phyloP scores from a whole-genome alignment of 345 rosid genomes.

The Pseudoturritis turrita region DNA sequence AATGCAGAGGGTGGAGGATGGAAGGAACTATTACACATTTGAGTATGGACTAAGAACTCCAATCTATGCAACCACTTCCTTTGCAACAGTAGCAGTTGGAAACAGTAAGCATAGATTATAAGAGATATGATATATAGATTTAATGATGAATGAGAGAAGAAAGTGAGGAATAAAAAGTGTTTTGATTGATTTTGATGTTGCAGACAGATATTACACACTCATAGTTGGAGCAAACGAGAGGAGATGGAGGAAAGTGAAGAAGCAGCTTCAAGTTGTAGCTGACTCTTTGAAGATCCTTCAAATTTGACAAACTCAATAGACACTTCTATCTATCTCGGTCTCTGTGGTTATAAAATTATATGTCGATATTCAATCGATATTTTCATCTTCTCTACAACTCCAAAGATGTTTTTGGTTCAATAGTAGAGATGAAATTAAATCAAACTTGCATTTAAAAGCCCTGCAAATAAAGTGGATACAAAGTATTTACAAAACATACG shows the following conservation, averaged over 20 bases:
- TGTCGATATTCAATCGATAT: background rate
- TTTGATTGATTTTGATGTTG: background rate
- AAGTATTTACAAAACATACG: constrained; percentile 28
- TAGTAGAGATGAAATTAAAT: background rate
- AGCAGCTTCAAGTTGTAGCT: constrained; percentile 67
- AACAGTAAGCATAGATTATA: constrained; percentile 40
- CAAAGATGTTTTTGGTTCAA: background rate
- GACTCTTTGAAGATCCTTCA: constrained; percentile 70
- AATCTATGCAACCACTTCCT: constrained; percentile 57
- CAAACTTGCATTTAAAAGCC: constrained; percentile 6
- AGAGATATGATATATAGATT: background rate
- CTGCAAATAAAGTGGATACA: constrained; percentile 20
- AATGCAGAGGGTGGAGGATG: constrained; percentile 63
- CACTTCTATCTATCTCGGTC: constrained; percentile 10
- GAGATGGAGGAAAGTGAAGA: constrained; percentile 59
- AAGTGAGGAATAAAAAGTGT: background rate
- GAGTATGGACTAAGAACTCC: constrained; percentile 72
- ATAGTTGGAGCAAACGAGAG: constrained; percentile 71
- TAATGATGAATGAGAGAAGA: background rate
- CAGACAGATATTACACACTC: constrained; percentile 75
- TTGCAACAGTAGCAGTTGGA: constrained; percentile 72
- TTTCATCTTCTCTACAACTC: background rate
- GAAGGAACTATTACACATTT: constrained; percentile 70
- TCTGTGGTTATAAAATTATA: background rate
- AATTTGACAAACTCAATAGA: constrained; percentile 36